These are phyloP conservation scores for Graphilbum sp. DNA, from an alignment of 2,329 filamentous ascomycete species.

Conservation along the genomic window DNA sequence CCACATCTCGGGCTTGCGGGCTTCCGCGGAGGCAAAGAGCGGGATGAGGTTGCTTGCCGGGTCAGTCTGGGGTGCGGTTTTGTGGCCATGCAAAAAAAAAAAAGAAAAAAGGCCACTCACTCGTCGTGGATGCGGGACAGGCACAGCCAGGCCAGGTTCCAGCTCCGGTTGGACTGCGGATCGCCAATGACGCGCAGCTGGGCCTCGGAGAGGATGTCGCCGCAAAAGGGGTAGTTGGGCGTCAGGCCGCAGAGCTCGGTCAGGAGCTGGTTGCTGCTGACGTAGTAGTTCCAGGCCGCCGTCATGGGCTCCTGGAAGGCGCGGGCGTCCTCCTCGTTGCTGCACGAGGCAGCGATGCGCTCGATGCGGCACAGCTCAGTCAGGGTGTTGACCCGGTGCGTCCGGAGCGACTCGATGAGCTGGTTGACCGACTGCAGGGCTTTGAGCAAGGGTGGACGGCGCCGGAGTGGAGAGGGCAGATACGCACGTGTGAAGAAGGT, in stretches of 20 bases:
- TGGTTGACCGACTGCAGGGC: constrained; percentile 26
- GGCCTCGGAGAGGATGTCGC: constrained; percentile 47
- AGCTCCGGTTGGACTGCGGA: constrained; percentile 50
- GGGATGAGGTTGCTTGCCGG: constrained; percentile 39
- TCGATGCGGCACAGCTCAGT: constrained; percentile 59
- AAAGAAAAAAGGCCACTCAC: constrained; percentile 24
- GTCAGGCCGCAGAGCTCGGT: constrained; percentile 55
- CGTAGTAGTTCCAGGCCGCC: constrained; percentile 54
- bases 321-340: constrained; percentile 40
- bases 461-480: no score
- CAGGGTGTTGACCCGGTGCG: constrained; percentile 57
- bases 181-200: constrained; percentile 46
- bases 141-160: constrained; percentile 63
- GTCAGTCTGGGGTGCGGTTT: constrained; percentile 2
- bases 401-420: constrained; percentile 45
- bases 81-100: background rate
- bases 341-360: constrained; percentile 40
- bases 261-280: constrained; percentile 52
- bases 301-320: constrained; percentile 50
- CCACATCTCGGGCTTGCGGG: constrained; percentile 54
- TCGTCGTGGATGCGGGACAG: constrained; percentile 48
- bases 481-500: constrained; percentile 16
- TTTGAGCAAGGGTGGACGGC: no score
- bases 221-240: constrained; percentile 49
- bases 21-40: constrained; percentile 43